phyloP scores from a whole-genome alignment of 2,329 filamentous ascomycete genomes.

The Fusarium odoratissimum region DNA sequence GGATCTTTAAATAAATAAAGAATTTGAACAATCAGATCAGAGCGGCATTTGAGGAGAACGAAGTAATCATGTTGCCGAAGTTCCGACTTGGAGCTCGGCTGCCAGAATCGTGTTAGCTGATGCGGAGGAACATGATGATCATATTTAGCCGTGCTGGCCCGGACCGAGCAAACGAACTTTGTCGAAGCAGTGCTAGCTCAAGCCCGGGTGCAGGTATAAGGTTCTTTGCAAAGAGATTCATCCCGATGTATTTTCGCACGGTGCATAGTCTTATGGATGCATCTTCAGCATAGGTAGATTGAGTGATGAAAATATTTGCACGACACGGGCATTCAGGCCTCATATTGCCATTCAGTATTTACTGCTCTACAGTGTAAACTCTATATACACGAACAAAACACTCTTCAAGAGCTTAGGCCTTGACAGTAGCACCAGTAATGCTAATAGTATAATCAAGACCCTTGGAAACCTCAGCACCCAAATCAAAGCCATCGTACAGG shows the following conservation, averaged over 20 bases:
- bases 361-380: background rate
- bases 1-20: too few species aligned
- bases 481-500: slow-evolving; percentile 57
- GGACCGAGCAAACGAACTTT: too few species aligned
- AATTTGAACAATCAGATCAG: too few species aligned
- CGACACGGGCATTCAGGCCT: background rate
- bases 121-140: too few species aligned
- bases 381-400: slow-evolving; percentile 17
- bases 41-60: too few species aligned
- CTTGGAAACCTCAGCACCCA: slow-evolving; percentile 51
- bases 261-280: background rate
- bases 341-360: background rate
- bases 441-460: slow-evolving; percentile 55
- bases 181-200: too few species aligned
- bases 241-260: accelerated
- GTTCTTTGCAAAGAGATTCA: too few species aligned
- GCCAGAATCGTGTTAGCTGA: too few species aligned
- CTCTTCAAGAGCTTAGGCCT: background rate
- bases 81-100: too few species aligned
- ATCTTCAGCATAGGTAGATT: accelerated
- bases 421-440: slow-evolving; percentile 47
- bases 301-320: accelerated
- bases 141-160: too few species aligned
- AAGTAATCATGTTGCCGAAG: too few species aligned
- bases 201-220: too few species aligned